Percentiles rank a stretch among this genome's conserved stretches.
phyloP scores from a whole-genome alignment of 2,329 filamentous ascomycete genomes.

The Dactylonectria estremocensis region DNA sequence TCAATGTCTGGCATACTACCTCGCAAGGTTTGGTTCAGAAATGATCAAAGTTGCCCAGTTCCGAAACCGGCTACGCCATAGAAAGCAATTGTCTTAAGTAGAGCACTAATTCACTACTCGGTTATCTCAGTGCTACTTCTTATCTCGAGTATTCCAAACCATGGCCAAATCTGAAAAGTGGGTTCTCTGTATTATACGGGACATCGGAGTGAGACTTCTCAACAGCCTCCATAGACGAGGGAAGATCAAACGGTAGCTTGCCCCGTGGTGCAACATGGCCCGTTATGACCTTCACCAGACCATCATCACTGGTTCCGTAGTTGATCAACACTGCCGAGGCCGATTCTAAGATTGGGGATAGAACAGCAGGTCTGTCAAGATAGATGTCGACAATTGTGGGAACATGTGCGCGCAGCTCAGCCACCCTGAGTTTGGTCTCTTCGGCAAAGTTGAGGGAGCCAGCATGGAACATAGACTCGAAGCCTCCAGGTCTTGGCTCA shows the following conservation, averaged over 20 bases:
- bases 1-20: no score
- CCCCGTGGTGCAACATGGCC: slow-evolving; percentile 56
- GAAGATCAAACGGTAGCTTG: slow-evolving; percentile 57
- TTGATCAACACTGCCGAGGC: slow-evolving; percentile 58
- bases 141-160: slow-evolving; percentile 45
- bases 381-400: slow-evolving; percentile 62
- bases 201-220: slow-evolving; percentile 50
- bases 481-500: slow-evolving; percentile 54
- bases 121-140: not conserved
- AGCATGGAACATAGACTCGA: slow-evolving; percentile 57
- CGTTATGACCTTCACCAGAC: slow-evolving; percentile 62
- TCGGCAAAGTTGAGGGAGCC: slow-evolving; percentile 59
- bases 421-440: slow-evolving; percentile 45
- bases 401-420: slow-evolving; percentile 55
- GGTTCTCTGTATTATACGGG: slow-evolving; percentile 48
- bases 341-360: slow-evolving; percentile 58
- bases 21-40: no score
- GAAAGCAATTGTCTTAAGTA: not conserved
- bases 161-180: slow-evolving; percentile 51
- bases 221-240: slow-evolving; percentile 60
- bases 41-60: no score
- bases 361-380: slow-evolving; percentile 58
- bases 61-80: not conserved
- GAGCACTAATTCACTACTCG: not conserved
- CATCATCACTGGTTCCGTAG: slow-evolving; percentile 58